phyloP scores from a whole-genome alignment of 352 stramenopile species.

The Pythium guiyangense region DNA sequence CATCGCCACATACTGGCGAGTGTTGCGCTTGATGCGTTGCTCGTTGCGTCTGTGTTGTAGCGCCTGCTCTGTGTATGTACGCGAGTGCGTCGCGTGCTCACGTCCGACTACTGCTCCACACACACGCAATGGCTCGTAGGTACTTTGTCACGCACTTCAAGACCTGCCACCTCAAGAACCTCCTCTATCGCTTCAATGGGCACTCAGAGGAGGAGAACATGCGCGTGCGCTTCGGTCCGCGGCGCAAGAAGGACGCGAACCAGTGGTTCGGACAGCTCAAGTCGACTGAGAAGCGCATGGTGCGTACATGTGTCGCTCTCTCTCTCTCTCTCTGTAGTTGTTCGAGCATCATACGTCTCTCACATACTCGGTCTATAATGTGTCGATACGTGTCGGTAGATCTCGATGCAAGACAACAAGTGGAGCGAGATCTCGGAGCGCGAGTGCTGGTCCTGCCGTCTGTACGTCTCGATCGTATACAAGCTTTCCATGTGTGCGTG shows the following conservation, averaged over 20 bases:
- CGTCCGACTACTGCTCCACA: not conserved
- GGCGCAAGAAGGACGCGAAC: slow-evolving; percentile 63
- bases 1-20: no score
- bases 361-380: no score
- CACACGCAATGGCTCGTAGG: slow-evolving; percentile 9
- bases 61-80: slow-evolving; percentile 4
- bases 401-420: slow-evolving; percentile 84
- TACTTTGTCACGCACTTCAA: slow-evolving; percentile 85
- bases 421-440: slow-evolving; percentile 75
- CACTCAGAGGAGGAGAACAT: slow-evolving; percentile 72
- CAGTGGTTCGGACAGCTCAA: slow-evolving; percentile 76
- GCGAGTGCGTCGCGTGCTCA: not conserved
- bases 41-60: not conserved
- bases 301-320: slow-evolving; percentile 11
- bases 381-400: slow-evolving; percentile 19
- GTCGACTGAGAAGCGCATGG: slow-evolving; percentile 83
- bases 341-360: no score
- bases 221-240: slow-evolving; percentile 61
- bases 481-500: no score
- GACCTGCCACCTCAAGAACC: slow-evolving; percentile 70
- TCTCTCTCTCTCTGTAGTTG: no score
- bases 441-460: slow-evolving; percentile 68
- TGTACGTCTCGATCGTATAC: slow-evolving; percentile 20
- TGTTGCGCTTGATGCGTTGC: no score
- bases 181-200: slow-evolving; percentile 76